Evolutionary conservation across 495 filamentous ascomycete species (phyloP), one percentile per base, ranked within the genome.

Genomic region (Xylaria venustula): DNA sequence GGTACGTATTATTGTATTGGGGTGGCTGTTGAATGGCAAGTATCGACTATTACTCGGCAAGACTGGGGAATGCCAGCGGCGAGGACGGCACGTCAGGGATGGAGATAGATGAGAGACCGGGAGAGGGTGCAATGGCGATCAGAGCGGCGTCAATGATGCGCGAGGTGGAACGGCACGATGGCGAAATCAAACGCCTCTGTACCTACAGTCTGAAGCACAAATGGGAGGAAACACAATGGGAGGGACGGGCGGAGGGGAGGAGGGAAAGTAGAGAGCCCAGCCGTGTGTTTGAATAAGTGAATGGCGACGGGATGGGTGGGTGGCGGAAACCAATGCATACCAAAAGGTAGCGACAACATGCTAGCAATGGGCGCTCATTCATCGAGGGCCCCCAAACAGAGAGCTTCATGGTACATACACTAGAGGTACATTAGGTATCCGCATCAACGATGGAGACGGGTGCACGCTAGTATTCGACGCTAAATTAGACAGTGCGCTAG

Each of bases 71-170:
- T 22, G 26, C n/a, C 25, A 9, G n/a, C 17, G 37, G 41, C 17
- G 57, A n/a, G 47, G 20, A 12, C 9, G n/a, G 41, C 34, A 51
- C 22, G 22, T 45, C 25, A 5, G 45, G 17, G 58, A n/a, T n/a
- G 46, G 34, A 52, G 50, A n/a, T 36, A 45, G 30, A 30, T 40
- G 40, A 20, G 19, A 52, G 58, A 28, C 53, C 54, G 59, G 53
- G 58, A 60, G 66, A 64, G 57, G 64, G 63, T 23, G 25, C 15
- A 50, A 26, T 51, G 60, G 45, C 52, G 61, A 65, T 28, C 44
- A 66, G 61, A 48, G 53, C 61, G 61, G 61, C 61, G 55, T 49
- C 49, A 64, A 71, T 58, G 58, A 71, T 56, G 58, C 63, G 64
- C 54, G 44, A 60, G 65, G 54, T 58, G 9, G 47, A 56, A 63